Evolutionary conservation across 2,329 filamentous ascomycete species (phyloP), one percentile per base, ranked within the genome.

Genomic region (Phoma sp.): DNA sequence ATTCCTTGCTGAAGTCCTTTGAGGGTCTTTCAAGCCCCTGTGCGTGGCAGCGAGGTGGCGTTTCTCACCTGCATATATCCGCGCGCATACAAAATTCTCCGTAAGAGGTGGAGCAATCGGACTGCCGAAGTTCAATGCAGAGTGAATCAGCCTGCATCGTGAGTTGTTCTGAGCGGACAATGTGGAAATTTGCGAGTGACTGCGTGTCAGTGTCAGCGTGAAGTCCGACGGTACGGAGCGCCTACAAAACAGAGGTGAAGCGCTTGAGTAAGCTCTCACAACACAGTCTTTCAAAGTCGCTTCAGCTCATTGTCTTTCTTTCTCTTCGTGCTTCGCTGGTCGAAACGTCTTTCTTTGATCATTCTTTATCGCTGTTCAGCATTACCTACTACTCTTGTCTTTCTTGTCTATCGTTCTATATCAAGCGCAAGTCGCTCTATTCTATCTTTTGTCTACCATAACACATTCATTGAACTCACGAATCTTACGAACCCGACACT

Each of bases 351-450:
- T 25, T 25, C 37, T 36, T 38, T 23, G 8, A 11, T 25, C 11
- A 6, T 41, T 42, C 36, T 46, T 40, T 52, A 29, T 52, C 11
- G 9, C 18, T 29, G 40, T 41, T 46, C 41, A 45, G 42, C 36
- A 23, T 10, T 22, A 23, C 32, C 23, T 38, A 4, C 14, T 9
- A n/a, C 14, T 41, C 37, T 48, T 35, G 13, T 27, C 32, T n/a
- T 7, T 42, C 22, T 53, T 43, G 18, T 47, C 22, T 11, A 37
- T 43, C 43, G 11, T 38, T 53, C 25, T 33, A 47, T 43, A 53
- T 38, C 50, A 47, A 38, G 38, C 38, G 41, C 32, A 4, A 32
- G 18, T 39, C 23, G 24, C 32, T 47, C 27, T 14, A 10, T 18
- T 38, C n/a, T 11, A 13, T 24, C 6, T 14, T 39, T 14, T 18